Evolutionary conservation across 331 rosid species (phyloP), one percentile per base, ranked within the genome.

Genomic region (Acacia pycnantha): DNA sequence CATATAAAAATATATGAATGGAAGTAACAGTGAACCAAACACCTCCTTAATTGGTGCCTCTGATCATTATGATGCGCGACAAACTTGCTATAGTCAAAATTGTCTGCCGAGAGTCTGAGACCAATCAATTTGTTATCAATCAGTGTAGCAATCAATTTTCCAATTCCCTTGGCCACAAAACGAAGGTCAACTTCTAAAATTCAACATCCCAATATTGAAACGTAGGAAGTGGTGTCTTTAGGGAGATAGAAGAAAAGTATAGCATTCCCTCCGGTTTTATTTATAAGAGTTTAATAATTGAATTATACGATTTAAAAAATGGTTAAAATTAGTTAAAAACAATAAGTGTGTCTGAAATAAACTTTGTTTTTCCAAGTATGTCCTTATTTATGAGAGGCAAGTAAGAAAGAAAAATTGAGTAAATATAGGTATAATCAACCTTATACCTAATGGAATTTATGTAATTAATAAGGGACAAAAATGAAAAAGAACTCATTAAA

Each of bases 31-130:
- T 15, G 13, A 8, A 7, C 24, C 70, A 65, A 65, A 65, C 31
- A 8, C 24, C 1, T 65, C 14, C 70, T 16, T 33, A 65, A 65
- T 29, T 65, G 12, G 0, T 33, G 44, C 22, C 37, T 21, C 75
- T 73, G 11, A 72, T 26, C 73, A 61, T 75, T 73, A 11, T 46
- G 76, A 67, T 53, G 71, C 62, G 0, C 43, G 8, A 27, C 8
- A 48, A 72, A 40, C 27, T 66, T 35, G 68, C 8, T 66, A 43
- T 43, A 84, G 89, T 86, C 92, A 90, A 76, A 75, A 70, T 64
- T 88, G 77, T 71, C 89, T 77, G 92, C 94, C n/a, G n/a, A n/a
- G n/a, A n/a, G n/a, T n/a, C n/a, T 6, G 41, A 6, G 41, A 6
- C 41, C 41, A 37, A 37, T 24, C 11, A 58, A 58, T 61, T 61